Base-by-base conservation (phyloP, 2,329 filamentous ascomycete genomes). In the Sporothrix brasiliensis region DNA sequence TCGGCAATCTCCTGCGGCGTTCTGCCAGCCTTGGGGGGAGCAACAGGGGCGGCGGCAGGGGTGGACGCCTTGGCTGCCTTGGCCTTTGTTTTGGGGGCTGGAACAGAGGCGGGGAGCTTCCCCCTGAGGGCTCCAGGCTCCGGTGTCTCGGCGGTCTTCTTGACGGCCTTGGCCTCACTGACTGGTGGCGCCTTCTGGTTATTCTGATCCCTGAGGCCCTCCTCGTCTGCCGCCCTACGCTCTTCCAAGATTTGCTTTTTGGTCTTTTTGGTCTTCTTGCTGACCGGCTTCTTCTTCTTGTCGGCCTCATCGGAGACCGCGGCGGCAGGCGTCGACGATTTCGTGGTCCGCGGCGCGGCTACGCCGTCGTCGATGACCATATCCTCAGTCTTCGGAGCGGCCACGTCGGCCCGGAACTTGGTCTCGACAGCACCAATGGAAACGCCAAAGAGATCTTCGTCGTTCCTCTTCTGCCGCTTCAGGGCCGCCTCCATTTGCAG, bases 201-300 rank as follows among this genome's bases (percentile, higher is more conserved):
- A 11, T 1, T 16, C 41, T 44, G 41, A 13, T 44, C 41, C 41
- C 14, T 44, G 41, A 44, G 41, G 41, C 3, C 77, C 74, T 84
- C 84, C 70, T 84, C 82, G 56, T 80, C 81, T 72, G 86, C n/a
- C 21, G 86, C 86, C 13, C 90, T 86, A 24, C 86, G 84, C 77
- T 92, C 89, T 76, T 91, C 89, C 60, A 91, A 86, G 2, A 92
- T 78, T 76, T 93, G 89, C 78, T 92, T 93, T 83, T 93, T 94
- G 0, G 90, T 87, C 79, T 92, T 93, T 82, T 88, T 87, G 24
- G 58, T 16, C 79, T 91, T 92, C 82, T 87, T 92, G 82, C 92
- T 92, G 4, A 85, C 74, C 52, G 84, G 83, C 79, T 87, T 88
- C 78, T 87, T 86, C 1, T 86, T 86, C 41, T 67, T 68, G 56